Evolutionary conservation across 2,329 filamentous ascomycete genomes (phyloP), one percentile per base, ranked within the genome.

Genomic region (Aspergillus sp.): DNA sequence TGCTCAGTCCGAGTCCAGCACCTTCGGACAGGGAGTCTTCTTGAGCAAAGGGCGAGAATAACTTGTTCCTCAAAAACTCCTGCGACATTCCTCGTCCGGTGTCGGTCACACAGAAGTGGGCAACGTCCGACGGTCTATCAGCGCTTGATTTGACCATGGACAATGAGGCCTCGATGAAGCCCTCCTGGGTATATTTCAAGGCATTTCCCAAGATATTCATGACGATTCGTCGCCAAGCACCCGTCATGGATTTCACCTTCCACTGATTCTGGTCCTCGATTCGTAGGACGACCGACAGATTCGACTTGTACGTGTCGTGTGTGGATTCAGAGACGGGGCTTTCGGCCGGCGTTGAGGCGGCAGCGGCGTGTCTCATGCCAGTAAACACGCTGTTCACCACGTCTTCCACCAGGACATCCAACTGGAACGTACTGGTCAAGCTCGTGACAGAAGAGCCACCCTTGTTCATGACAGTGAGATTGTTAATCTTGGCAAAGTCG

Each of bases 41-140:
- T 64, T 90, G 88, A 0, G 80, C 75, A 64, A 90, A 90, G 0
- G 87, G 85, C 0, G 81, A 82, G 68, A 86, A 90, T 0, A 89
- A 71, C 9, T 81, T 79, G 15, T 84, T 81, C n/a, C 80, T 77
- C 3, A 89, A 76, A 63, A 84, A 91, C 5, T 87, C 83, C 1
- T 82, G 75, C 0, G 81, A 80, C n/a, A 91, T 91, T 0, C 88
- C 88, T n/a, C 80, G 79, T 1, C 88, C 88, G 0, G 87, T 87
- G 62, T 91, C 88, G 0, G 77, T 77, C 1, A 91, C 82, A 0
- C 78, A 82, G 3, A 83, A 63, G 15, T 69, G 64, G 11, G 69
- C 66, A 31, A 64, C 54, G 5, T 64, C 57, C 4, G 53, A 57
- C 15, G 50, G 47, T 6, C 60, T 25, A 45, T 70, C 49, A 58